Evolutionary conservation across 306 rosid genomes (phyloP).

Genomic region (Pueraria montana): DNA sequence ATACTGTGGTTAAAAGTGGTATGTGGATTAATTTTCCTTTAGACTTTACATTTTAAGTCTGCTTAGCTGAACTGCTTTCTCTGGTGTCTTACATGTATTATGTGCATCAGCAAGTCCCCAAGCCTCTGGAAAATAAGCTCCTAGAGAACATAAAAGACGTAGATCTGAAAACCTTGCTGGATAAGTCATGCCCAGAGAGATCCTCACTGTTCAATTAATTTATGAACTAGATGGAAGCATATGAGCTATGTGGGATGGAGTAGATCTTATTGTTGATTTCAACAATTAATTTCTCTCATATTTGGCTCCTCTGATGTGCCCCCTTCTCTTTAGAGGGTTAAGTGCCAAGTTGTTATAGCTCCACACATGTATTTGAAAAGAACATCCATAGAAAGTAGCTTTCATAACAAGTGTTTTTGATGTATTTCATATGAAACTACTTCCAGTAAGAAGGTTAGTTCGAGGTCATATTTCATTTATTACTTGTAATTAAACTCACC

Average conservation of each 20-base stretch:
- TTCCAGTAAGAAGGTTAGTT: not conserved
- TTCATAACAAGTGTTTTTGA: not conserved
- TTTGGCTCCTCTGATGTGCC: not conserved
- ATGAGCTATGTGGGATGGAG: not conserved
- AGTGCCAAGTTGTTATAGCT: not conserved
- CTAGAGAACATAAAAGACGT: slow-evolving; percentile 58
- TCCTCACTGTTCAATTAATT: slow-evolving; percentile 64
- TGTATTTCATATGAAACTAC: not conserved
- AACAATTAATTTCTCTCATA: slow-evolving; percentile 3
- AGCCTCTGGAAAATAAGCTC: slow-evolving; percentile 52
- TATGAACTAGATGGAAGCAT: slow-evolving; percentile 50
- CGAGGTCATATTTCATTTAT: not conserved
- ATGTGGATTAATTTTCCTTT: slow-evolving; percentile 19
- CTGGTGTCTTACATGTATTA: slow-evolving; percentile 34
- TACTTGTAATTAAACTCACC: too few species aligned
- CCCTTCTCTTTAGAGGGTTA: not conserved
- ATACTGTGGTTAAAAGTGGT: slow-evolving; percentile 80
- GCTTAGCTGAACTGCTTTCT: slow-evolving; percentile 11
- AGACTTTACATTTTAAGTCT: slow-evolving; percentile 7
- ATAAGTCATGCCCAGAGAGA: slow-evolving; percentile 68
- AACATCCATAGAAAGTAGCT: not conserved
- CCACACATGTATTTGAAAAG: not conserved
- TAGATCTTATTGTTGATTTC: slow-evolving; percentile 1
- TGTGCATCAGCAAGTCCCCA: slow-evolving; percentile 68
- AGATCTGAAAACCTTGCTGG: slow-evolving; percentile 64